Base-by-base conservation (phyloP, 2,329 filamentous ascomycete species). In the Myriosclerotinia curreyana region DNA sequence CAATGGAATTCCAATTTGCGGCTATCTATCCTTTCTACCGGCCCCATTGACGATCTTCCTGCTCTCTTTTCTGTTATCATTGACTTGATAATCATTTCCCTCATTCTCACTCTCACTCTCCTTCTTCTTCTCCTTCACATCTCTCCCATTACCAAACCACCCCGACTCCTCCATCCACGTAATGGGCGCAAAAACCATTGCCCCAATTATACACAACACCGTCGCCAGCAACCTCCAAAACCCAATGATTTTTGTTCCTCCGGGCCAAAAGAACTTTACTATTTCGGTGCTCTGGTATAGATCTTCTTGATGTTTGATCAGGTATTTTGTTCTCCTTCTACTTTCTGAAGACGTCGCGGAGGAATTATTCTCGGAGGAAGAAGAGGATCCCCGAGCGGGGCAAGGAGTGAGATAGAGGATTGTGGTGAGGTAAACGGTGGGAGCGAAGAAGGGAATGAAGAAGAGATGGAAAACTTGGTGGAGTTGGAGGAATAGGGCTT, bases 261-360 rank as follows among this genome's bases (percentile, higher is more conserved):
- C 81, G 14, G 88, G 86, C 20, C 83, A 71, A 22, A 93, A 70
- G 72, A 96, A 95, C 70, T 88, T 87, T 66, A 94, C 78, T 67
- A 87, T 88, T 69, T 96, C 88, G 56, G 86, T 87, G 0, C 86
- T 80, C 71, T 94, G 90, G 72, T 96, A 96, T 9, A 93, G 77
- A 73, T 96, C 92, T 69, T 96, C 87, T 74, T 96, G 92, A 22
- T 81, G 83, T 8, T 80, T 76, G 67, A 96, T 93, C 73, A 87
- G 90, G 77, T 92, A 95, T 65, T 81, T 82, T 49, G 65, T 56
- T 31, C 49, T 51, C 34, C 49, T 31, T 34, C 49, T 31, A 9
- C 28, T 11, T 51, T 51, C 49, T 20, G 49, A 51, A 34, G 49
- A 28, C 17, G 12, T 28, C 7, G 49, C 40, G 40, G 40, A n/a